Base-by-base conservation (phyloP, 2,329 filamentous ascomycete genomes). In the Hypoxylon sp. region DNA sequence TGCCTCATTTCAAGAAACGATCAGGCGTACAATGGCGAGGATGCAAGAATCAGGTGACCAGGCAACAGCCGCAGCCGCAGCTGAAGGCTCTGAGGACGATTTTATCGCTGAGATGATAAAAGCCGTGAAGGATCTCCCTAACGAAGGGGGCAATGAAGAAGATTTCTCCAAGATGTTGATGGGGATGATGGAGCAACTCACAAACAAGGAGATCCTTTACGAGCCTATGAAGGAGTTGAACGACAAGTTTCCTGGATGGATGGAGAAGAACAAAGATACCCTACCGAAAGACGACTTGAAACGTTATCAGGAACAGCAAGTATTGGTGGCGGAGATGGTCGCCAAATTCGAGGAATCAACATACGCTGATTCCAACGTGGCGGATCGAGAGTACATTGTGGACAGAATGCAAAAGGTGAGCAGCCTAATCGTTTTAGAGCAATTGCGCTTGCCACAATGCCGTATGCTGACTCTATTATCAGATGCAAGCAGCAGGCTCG, bases 171-270 rank as follows among this genome's bases (percentile, higher is more conserved):
- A 97, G 82, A 93, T 98, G 89, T 87, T 99, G 65, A 89, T 97
- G 86, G 93, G 92, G 59, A 97, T 98, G 93, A 98, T 99, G 95
- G 93, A 98, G 82, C 94, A 99, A 80, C 86, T 99, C 69, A 98
- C 96, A 2, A 97, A 97, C 80, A 98, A 97, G 83, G 96, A 98
- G 73, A 98, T 99, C 69, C 82, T 99, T 55, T 98, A 98, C 78
- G 95, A 99, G 82, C 96, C 96, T 2, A 98, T 99, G 94, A 97
- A 97, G 83, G 96, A 99, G 81, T 84, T 99, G 51, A 84, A 97
- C 79, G 91, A 93, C 58, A 98, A 98, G 80, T 99, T 96, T 77
- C 95, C 94, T 0, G 89, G 82, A 1, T 99, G 96, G 95, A 85
- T 99, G 78, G 87, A 87, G 74, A 91, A 92, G 81, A 95, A 98